These are phyloP conservation scores for Thalassiosira mediterranea DNA, from an alignment of 352 stramenopile genomes.

Conservation along the genomic window DNA sequence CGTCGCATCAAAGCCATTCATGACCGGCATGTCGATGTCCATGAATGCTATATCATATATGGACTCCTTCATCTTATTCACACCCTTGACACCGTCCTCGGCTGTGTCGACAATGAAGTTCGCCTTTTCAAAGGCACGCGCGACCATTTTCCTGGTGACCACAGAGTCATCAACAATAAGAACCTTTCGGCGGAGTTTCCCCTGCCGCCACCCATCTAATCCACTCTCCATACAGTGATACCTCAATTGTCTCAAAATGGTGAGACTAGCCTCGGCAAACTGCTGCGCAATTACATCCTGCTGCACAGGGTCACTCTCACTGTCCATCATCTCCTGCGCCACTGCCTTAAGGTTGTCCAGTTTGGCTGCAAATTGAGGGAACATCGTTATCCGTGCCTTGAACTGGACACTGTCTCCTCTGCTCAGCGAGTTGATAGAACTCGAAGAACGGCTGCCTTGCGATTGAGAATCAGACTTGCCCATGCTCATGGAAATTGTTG, in stretches of 20 bases:
- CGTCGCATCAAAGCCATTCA: conserved; percentile 86
- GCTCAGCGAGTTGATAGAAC: conserved; percentile 7
- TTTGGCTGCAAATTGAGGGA: conserved; percentile 75
- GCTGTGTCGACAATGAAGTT: conserved; percentile 85
- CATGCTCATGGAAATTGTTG: conserved; percentile 26
- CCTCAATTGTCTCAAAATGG: conserved; percentile 78
- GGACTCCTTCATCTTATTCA: conserved; percentile 84
- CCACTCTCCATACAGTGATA: conserved; percentile 86
- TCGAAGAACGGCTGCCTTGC: conserved; percentile 1
- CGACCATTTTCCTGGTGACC: conserved; percentile 79
- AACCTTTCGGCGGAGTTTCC: conserved; percentile 76
- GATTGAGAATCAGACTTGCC: conserved; percentile 32
- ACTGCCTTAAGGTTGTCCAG: conserved; percentile 76
- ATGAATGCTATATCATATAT: conserved; percentile 88
- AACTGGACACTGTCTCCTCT: conserved; percentile 29
- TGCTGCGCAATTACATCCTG: conserved; percentile 82
- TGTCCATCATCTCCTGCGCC: conserved; percentile 81
- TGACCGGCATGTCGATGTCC: conserved; percentile 87
- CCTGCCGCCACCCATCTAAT: conserved; percentile 82
- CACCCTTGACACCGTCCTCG: conserved; percentile 77
- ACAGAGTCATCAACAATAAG: conserved; percentile 83
- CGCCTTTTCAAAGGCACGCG: conserved; percentile 79
- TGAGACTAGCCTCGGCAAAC: conserved; percentile 80
- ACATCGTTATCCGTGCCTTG: conserved; percentile 81
- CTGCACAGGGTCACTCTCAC: conserved; percentile 71